phyloP scores from a whole-genome alignment of 306 rosid genomes.

The Medicago ruthenica region DNA sequence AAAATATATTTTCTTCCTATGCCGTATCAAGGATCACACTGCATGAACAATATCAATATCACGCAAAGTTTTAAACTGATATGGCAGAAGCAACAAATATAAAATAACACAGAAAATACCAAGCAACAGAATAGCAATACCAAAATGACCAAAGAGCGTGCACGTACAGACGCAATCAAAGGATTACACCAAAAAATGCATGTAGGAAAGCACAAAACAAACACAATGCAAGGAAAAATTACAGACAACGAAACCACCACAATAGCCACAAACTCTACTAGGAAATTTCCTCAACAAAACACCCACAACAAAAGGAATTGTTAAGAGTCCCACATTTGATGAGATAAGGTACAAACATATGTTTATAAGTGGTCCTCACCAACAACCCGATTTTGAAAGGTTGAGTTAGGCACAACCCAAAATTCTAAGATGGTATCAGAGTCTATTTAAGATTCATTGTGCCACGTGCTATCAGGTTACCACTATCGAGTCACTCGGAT shows the following conservation, averaged over 20 bases:
- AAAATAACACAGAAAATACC: constrained; percentile 15
- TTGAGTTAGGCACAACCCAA: too few relatives aligned
- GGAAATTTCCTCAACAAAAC: constrained; percentile 9
- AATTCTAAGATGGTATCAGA: too few relatives aligned
- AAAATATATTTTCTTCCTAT: constrained; percentile 33
- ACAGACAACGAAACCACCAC: constrained; percentile 8
- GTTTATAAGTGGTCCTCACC: too few relatives aligned
- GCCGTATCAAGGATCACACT: not conserved
- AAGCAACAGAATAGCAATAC: constrained; percentile 30
- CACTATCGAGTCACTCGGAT: too few relatives aligned
- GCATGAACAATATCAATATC: constrained; percentile 7
- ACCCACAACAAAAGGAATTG: not conserved
- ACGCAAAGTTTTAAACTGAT: not conserved
- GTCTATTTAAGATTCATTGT: too few relatives aligned
- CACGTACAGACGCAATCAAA: not conserved
- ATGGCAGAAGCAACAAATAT: constrained; percentile 2
- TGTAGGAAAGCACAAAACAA: constrained; percentile 19
- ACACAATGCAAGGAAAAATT: not conserved
- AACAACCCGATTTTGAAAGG: too few relatives aligned
- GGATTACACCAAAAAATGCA: not conserved
- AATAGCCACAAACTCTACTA: not conserved
- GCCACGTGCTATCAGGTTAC: too few relatives aligned
- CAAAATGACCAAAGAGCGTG: not conserved
- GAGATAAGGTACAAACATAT: too few relatives aligned
- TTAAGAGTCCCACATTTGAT: too few relatives aligned